A percentile compares a stretch with the other conserved stretches of the same genome.
Evolutionary conservation across 2,329 filamentous ascomycete species (phyloP).

Genomic region (Cyclaneusma minus): DNA sequence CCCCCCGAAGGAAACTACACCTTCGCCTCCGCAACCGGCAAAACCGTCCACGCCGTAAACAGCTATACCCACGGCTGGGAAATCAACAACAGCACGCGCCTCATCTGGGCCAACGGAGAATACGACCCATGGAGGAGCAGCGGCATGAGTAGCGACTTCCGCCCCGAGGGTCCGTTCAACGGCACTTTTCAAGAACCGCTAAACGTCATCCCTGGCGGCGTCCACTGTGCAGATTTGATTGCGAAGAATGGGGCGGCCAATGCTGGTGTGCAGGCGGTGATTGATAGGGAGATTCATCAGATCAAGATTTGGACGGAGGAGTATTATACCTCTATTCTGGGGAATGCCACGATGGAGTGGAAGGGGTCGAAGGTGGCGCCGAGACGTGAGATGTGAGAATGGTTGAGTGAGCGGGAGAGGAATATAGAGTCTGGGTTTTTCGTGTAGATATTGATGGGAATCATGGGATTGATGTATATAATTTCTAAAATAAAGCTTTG

Average conservation of each 20-base stretch:
- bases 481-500: no score
- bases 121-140: slow-evolving; percentile 44
- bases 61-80: slow-evolving; percentile 38
- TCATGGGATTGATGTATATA: no score
- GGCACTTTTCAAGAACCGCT: slow-evolving; percentile 31
- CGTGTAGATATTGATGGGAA: no score
- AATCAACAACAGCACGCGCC: slow-evolving; percentile 30
- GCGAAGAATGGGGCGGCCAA: slow-evolving; percentile 29
- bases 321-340: no score
- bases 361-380: no score
- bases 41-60: slow-evolving; percentile 32
- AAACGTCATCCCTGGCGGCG: slow-evolving; percentile 33
- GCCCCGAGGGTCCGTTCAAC: slow-evolving; percentile 36
- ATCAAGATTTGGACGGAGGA: slow-evolving; percentile 38
- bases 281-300: slow-evolving; percentile 31
- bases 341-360: no score
- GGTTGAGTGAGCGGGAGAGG: no score
- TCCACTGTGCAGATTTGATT: slow-evolving; percentile 39
- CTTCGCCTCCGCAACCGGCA: slow-evolving; percentile 27
- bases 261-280: slow-evolving; percentile 28
- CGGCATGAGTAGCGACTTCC: slow-evolving; percentile 33
- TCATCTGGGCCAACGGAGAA: slow-evolving; percentile 43
- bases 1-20: slow-evolving; percentile 31
- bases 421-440: no score
- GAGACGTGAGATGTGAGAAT: no score